Base-by-base conservation (phyloP, 2,329 filamentous ascomycete species). In the Colletotrichum godetiae region DNA sequence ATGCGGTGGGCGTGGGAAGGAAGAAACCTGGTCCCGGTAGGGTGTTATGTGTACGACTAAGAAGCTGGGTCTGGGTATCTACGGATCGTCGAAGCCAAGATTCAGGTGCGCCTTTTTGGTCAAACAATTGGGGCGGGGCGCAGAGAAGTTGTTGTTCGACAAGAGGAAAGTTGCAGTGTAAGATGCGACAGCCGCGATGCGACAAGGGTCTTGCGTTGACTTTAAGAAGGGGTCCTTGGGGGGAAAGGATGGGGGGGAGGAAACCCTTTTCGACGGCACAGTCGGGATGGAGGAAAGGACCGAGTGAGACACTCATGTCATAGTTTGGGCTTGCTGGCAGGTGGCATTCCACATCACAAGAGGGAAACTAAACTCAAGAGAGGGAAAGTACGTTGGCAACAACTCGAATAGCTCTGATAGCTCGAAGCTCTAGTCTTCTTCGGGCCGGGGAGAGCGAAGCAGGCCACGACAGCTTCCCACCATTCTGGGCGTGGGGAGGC, bases 251-350 rank as follows among this genome's bases (percentile, higher is more conserved):
- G 10, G 59, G 56, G 37, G 37, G 5, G 13, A 19, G 13, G 37
- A 42, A 49, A 60, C 15, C 13, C 37, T 42, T 42, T 37, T n/a
- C 24, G 55, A 35, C 49, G 62, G 62, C 52, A 56, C 31, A 65
- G 35, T 65, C 62, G 62, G 62, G 13, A 46, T 65, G 52, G 7
- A 31, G 62, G 52, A 67, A 67, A 6, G 46, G 60, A 8, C 52
- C 49, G 55, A 66, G 49, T 73, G 70, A 73, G 67, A 73, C 71
- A 73, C 67, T 62, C 71, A 73, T 71, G 71, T 71, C 71, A 73
- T 73, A 71, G 70, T 73, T 19, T n/a, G 42, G 31, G 37, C 58
- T 53, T 62, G 65, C 22, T 68, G 65, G 59, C 27, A 64, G 53
- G 37, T 7, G 27, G 33, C 59, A 61, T 55, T 67, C 56, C 63